Conservation (phyloP, 345 rosid species). For the Syzygium aqueum region DNA sequence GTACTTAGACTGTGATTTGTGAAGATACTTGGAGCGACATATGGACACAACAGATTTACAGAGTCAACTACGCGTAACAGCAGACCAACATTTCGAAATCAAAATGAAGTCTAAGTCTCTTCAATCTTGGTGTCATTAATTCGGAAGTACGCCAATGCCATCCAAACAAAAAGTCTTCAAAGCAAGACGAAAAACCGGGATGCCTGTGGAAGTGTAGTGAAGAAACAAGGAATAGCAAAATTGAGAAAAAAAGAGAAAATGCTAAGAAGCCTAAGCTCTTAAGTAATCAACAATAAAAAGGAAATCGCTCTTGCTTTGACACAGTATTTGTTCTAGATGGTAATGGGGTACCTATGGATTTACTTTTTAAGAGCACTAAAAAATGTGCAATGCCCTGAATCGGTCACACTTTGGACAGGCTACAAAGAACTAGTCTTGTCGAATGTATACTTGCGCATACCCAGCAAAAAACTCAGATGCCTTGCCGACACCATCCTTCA, state of each 20-base stretch:
- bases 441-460: constrained; percentile 16
- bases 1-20: neutral
- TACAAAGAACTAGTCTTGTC: neutral
- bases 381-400: neutral
- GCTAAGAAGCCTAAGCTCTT: neutral
- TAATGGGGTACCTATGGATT: neutral
- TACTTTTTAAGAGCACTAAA: neutral
- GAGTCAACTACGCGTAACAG: neutral
- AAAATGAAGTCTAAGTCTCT: neutral
- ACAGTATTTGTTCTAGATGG: neutral
- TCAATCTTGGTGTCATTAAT: neutral
- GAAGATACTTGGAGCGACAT: neutral
- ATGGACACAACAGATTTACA: neutral
- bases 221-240: neutral
- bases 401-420: neutral
- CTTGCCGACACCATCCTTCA: constrained; percentile 69
- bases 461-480: constrained; percentile 94
- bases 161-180: neutral
- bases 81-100: neutral
- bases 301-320: neutral
- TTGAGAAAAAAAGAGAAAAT: neutral
- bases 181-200: neutral
- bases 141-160: neutral
- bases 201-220: neutral
- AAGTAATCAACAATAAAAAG: neutral